Conservation (phyloP, 371 early-diverging fungal genomes). For the Parasitella parasitica region DNA sequence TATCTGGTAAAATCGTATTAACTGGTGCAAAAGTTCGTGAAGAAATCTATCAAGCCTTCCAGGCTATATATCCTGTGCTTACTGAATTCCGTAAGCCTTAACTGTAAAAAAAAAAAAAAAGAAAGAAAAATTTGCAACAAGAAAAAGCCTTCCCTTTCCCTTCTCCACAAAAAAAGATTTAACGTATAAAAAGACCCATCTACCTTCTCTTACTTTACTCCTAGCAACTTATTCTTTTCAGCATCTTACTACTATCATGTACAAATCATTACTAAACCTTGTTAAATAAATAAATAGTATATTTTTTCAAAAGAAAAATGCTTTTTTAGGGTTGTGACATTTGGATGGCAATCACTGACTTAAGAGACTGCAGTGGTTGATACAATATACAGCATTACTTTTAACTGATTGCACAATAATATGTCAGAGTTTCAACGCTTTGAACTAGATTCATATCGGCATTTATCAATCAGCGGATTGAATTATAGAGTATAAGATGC, state of each 20-base stretch:
- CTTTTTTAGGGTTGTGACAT: too few relatives aligned
- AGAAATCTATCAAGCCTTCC: conserved; percentile 99
- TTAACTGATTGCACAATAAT: too few relatives aligned
- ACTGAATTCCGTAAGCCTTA: conserved; percentile 83
- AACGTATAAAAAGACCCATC: neutral
- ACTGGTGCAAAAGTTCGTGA: conserved; percentile 99
- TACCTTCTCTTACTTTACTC: neutral
- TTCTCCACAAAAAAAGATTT: neutral
- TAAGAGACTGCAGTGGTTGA: too few relatives aligned
- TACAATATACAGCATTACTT: too few relatives aligned
- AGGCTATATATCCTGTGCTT: conserved; percentile 99
- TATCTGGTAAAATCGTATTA: conserved; percentile 99
- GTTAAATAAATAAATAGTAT: neutral
- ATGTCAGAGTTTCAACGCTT: too few relatives aligned
- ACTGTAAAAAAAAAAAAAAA: neutral
- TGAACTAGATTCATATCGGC: too few relatives aligned
- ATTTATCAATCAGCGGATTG: too few relatives aligned
- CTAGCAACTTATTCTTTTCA: neutral
- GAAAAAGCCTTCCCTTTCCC: neutral
- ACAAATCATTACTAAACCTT: neutral
- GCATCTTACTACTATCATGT: neutral
- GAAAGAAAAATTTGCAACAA: neutral
- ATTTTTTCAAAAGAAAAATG: too few relatives aligned
- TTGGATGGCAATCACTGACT: too few relatives aligned
- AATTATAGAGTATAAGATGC: too few relatives aligned